phyloP scores from a whole-genome alignment of 306 rosid species.

The Cucumis hystrix region DNA sequence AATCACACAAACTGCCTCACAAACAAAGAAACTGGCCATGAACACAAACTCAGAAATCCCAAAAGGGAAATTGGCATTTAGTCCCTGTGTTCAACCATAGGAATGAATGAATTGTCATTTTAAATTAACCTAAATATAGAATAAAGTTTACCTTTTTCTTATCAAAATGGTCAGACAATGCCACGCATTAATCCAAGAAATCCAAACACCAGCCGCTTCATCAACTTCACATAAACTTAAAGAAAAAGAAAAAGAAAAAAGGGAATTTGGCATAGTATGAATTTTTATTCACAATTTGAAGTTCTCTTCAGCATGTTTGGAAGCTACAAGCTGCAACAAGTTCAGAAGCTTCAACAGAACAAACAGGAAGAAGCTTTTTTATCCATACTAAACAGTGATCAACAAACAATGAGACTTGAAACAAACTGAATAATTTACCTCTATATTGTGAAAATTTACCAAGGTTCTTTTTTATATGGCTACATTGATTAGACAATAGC shows the following conservation, averaged over 20 bases:
- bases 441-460: conserved; percentile 5
- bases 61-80: too few species aligned
- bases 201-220: not conserved
- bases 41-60: too few species aligned
- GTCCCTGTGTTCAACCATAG: too few species aligned
- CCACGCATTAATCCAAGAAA: not conserved
- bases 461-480: not conserved
- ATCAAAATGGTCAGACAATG: not conserved
- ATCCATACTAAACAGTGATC: not conserved
- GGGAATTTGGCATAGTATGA: not conserved
- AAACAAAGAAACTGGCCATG: too few species aligned
- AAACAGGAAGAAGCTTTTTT: not conserved
- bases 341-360: not conserved
- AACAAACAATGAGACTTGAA: not conserved
- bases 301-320: not conserved
- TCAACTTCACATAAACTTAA: not conserved
- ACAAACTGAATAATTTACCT: conserved; percentile 3
- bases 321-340: not conserved
- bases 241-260: not conserved
- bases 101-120: too few species aligned
- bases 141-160: not conserved
- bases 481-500: not conserved
- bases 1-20: too few species aligned
- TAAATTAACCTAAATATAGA: too few species aligned
- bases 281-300: not conserved